Conservation (phyloP, 371 early-diverging fungal species). For the Zopfochytrium polystomum region DNA sequence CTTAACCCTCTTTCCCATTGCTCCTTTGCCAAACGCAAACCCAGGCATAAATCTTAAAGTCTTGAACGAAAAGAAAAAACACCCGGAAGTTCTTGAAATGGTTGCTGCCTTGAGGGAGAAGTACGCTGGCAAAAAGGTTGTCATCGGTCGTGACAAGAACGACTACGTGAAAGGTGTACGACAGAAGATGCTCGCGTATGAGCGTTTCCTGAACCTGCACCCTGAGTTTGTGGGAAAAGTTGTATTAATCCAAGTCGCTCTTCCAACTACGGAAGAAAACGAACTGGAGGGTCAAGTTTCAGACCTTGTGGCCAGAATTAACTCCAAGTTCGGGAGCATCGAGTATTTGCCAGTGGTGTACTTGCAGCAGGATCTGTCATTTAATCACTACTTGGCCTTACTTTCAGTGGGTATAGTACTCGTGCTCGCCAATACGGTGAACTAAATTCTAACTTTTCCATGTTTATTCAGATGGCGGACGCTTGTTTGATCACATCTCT, state of each 20-base stretch:
- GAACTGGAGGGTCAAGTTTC: conserved; percentile 56
- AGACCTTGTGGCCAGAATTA: conserved; percentile 65
- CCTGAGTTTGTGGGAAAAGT: conserved; percentile 81
- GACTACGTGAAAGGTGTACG: conserved; percentile 93
- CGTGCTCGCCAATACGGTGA: conserved; percentile 23
- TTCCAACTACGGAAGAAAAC: conserved; percentile 56
- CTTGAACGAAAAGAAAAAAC: conserved; percentile 58
- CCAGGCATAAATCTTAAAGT: conserved; percentile 62
- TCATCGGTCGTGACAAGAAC: conserved; percentile 91
- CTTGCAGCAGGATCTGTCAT: conserved; percentile 78
- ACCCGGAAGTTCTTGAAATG: conserved; percentile 71
- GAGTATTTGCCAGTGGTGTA: conserved; percentile 68
- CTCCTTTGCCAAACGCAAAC: no score
- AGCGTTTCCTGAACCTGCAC: conserved; percentile 70
- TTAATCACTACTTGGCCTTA: conserved; percentile 85
- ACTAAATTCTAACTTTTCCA: background rate
- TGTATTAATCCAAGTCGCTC: conserved; percentile 51
- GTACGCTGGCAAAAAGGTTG: conserved; percentile 79
- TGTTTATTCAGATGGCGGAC: conserved; percentile 66
- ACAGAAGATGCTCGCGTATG: conserved; percentile 86
- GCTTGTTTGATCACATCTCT: conserved; percentile 88
- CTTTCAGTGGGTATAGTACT: conserved; percentile 56
- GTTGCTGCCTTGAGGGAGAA: conserved; percentile 69
- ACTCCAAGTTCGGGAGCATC: conserved; percentile 65
- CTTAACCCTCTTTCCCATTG: conserved; percentile 63